Evolutionary conservation across 768 basidiomycete genomes (phyloP).

Genomic region (Crepidotus variabilis): DNA sequence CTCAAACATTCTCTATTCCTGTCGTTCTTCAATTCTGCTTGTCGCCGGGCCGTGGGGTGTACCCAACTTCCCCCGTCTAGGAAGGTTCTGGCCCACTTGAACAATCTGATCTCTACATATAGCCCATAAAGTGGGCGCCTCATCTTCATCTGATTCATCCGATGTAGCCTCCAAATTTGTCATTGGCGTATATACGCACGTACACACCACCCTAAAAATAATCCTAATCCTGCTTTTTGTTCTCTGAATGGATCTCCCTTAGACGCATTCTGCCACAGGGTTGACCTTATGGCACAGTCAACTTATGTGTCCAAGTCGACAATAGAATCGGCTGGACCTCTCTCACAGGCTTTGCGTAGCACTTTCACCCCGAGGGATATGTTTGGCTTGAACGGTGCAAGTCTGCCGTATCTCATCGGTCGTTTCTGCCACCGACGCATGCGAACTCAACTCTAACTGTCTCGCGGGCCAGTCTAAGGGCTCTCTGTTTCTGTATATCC

Average conservation of each 20-base stretch:
- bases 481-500: background rate
- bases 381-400: too few species aligned
- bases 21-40: background rate
- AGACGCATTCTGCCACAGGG: background rate
- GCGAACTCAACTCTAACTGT: background rate
- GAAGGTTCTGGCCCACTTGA: background rate
- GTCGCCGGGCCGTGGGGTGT: background rate
- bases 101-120: background rate
- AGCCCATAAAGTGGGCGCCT: background rate
- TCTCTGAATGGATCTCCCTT: background rate
- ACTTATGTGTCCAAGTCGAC: background rate
- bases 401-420: background rate
- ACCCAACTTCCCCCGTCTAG: background rate
- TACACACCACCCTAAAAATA: background rate
- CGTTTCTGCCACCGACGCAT: background rate
- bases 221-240: background rate
- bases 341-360: background rate
- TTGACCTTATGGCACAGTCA: background rate
- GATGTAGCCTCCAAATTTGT: background rate
- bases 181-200: background rate
- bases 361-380: too few species aligned
- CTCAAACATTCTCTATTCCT: background rate
- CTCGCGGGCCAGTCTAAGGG: too few species aligned
- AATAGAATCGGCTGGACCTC: background rate
- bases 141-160: background rate